Evolutionary conservation across 352 stramenopile species (phyloP), one percentile per base, ranked within the genome.

Genomic region (Globisporangium cystogenes): DNA sequence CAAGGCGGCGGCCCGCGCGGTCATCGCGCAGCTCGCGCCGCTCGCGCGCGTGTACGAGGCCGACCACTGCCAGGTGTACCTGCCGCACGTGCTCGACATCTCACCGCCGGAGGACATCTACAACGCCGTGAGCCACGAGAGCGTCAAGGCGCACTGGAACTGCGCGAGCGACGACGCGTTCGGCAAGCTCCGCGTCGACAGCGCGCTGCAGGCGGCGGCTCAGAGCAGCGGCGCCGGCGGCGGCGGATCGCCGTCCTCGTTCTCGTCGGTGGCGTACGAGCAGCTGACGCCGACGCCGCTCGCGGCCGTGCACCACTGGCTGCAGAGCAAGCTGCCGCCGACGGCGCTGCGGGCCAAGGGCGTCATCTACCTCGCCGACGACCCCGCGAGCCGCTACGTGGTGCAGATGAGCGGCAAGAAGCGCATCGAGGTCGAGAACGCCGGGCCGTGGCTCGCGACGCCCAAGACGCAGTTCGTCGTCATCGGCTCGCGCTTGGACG

Each of bases 51-150:
- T 93, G 11, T 87, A 86, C 60, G 77, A 89, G 62, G 85, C 78
- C 14, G 64, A 73, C 51, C 77, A 86, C 58, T 68, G 68, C 7
- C 66, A 68, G 41, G 62, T 90, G 16, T 87, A 83, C 52, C 44
- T 93, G 51, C 82, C 78, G 11, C 73, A 86, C 47, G 78, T 92
- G 54, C 66, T 92, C 27, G 82, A 92, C 59, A 72, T 92, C 27
- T 57, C 67, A 2, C 77, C 74, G 6, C 80, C 82, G 0, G 74
- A 83, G 21, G 66, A 76, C 37, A 60, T 69, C 24, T 76, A 78
- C 49, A 68, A 67, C 29, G 66, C 67, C 5, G 67, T 90, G 59
- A 88, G 61, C 64, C 80, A 90, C 52, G 80, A 90, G 59, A 74
- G 58, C 18, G 76, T 88, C 14, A 54, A 69, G n/a, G 54, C 55